Conservation (phyloP, 169 alveolate species). For the Eimeria maxima region DNA sequence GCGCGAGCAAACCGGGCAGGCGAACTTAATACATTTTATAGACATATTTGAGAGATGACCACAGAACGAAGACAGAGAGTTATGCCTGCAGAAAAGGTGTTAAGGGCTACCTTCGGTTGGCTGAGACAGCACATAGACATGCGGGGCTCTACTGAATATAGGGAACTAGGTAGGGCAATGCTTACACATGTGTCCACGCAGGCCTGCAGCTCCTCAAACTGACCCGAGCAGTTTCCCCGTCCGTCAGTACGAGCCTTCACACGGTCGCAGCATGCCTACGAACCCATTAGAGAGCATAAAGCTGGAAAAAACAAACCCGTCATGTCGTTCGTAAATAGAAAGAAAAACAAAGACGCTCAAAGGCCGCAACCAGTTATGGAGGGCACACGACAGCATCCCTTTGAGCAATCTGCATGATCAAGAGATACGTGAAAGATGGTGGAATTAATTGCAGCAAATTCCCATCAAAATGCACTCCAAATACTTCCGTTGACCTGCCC, state of each 20-base stretch:
- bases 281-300: neutral
- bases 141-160: neutral
- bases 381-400: neutral
- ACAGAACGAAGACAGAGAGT: neutral
- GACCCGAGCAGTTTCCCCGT: conserved; percentile 89
- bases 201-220: conserved; percentile 88
- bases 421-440: too few species aligned
- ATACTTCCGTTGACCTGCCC: neutral
- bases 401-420: neutral
- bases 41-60: neutral
- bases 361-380: neutral
- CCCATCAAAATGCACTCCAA: neutral
- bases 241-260: conserved; percentile 88
- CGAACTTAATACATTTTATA: neutral
- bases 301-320: neutral
- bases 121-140: too few species aligned
- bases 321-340: too few species aligned
- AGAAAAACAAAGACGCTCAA: neutral
- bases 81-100: neutral
- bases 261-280: conserved; percentile 87
- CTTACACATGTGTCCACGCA: conserved; percentile 89
- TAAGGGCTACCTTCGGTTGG: neutral
- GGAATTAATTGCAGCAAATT: neutral
- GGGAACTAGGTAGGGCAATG: neutral
- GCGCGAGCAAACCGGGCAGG: neutral